A percentile compares a stretch with the other conserved stretches of the same genome.
phyloP scores from a whole-genome alignment of 2,329 filamentous ascomycete genomes.

The Trichoderma breve region DNA sequence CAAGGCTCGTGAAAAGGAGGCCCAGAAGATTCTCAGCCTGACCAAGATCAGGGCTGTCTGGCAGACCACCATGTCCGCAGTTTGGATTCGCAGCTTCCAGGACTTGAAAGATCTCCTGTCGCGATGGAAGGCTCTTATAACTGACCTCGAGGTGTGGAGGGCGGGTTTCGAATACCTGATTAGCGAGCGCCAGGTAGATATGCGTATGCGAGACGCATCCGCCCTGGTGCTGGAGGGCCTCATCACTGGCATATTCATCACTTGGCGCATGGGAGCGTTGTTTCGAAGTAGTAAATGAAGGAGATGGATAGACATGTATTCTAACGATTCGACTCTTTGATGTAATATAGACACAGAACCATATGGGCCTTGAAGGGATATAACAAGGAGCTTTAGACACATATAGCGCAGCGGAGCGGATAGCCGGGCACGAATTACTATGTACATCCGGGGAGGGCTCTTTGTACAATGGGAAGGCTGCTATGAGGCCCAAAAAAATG shows the following conservation, averaged over 20 bases:
- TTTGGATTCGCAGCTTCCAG: constrained; percentile 3
- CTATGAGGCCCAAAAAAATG: background rate
- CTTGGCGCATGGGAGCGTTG: constrained; percentile 52
- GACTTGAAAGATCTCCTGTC: constrained; percentile 41
- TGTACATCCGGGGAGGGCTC: background rate
- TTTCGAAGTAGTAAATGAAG: constrained; percentile 41
- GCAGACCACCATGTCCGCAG: constrained; percentile 4
- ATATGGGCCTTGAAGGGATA: constrained; percentile 12
- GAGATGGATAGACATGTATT: constrained; percentile 21
- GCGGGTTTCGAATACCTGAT: constrained; percentile 55
- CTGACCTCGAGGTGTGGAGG: constrained; percentile 47
- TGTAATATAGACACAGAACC: constrained; percentile 21
- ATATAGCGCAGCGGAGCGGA: constrained; percentile 1
- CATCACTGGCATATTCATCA: constrained; percentile 62
- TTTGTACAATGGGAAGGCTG: background rate
- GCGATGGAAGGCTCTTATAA: constrained; percentile 45
- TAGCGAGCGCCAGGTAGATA: constrained; percentile 61
- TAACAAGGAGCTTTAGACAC: constrained; percentile 18
- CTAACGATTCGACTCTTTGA: constrained; percentile 20
- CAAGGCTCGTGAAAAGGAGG: background rate
- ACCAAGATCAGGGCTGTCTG: constrained; percentile 1
- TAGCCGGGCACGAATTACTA: background rate
- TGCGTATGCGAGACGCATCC: constrained; percentile 69
- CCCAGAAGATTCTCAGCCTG: background rate
- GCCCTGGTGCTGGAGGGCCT: constrained; percentile 67